Conservation (phyloP, 2,329 filamentous ascomycete species). For the Fusarium sterilihyphosum region DNA sequence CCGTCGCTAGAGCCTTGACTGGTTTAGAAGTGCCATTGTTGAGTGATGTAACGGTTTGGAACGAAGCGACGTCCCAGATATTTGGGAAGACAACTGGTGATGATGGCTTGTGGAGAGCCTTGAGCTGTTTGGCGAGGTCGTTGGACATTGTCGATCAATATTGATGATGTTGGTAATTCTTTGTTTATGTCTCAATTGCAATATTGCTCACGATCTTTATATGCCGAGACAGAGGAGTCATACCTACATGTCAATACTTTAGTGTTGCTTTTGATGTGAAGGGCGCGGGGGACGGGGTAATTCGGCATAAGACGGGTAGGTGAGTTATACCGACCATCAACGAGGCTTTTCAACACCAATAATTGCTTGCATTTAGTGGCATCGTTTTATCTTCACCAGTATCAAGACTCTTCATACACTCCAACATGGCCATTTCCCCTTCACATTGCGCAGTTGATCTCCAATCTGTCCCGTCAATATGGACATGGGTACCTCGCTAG, state of each 20-base stretch:
- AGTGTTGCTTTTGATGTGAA: slow-evolving; percentile 25
- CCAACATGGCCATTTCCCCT: background rate
- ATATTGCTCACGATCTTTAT: background rate
- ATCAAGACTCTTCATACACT: background rate
- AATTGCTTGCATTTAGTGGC: background rate
- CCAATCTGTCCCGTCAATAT: background rate
- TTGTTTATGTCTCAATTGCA: no score
- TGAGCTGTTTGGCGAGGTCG: slow-evolving; percentile 48
- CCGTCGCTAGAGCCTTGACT: slow-evolving; percentile 58
- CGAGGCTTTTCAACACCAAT: background rate
- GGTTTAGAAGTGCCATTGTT: slow-evolving; percentile 49
- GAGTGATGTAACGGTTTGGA: slow-evolving; percentile 56
- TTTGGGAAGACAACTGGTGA: slow-evolving; percentile 65
- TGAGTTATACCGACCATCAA: background rate
- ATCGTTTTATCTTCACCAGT: background rate
- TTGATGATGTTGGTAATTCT: background rate
- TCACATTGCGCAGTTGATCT: background rate
- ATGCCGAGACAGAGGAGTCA: background rate
- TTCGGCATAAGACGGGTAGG: background rate
- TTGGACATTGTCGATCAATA: slow-evolving; percentile 40
- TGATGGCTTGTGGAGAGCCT: slow-evolving; percentile 60
- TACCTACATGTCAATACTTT: background rate
- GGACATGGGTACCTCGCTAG: slow-evolving; percentile 4
- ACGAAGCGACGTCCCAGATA: slow-evolving; percentile 63
- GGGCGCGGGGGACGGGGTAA: slow-evolving; percentile 26